Evolutionary conservation across 2,329 filamentous ascomycete species (phyloP), one percentile per base, ranked within the genome.

Genomic region (Pseudogymnoascus sp.): DNA sequence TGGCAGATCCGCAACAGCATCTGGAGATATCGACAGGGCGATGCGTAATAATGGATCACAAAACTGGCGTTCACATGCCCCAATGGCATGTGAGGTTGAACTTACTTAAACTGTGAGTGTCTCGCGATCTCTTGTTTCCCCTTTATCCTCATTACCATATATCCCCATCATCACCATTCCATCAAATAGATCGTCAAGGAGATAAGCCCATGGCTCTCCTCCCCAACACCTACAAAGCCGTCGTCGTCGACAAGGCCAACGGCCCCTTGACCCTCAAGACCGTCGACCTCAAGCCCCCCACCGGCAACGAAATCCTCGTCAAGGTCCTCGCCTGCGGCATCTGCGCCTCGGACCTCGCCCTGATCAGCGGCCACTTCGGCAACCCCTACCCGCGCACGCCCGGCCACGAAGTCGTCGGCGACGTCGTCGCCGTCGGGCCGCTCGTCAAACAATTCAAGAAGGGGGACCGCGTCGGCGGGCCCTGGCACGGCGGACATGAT

Each of bases 321-420:
- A 91, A 91, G 73, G 82, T 90, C 2, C 77, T 86, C 8, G 88
- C 88, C 5, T 90, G 86, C 68, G 89, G 89, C 47, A 82, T 93
- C 60, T 92, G 89, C 74, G 86, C 86, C 72, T 83, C 81, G 0
- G 89, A 91, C 69, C 65, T 75, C 19, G 75, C 73, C 62, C 74
- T 82, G 1, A 77, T 80, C 60, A 57, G 70, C 2, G 84, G 84
- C 23, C 69, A 74, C 4, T 76, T 87, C 47, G 83, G 83, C 10
- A 79, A 83, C 47, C 69, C 79, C 19, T 87, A 83, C 69, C 87
- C 87, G 1, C 80, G 83, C 5, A 75, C 86, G 1, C 85, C 87
- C 0, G 89, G 89, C 21, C 89, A 93, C 74, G 89, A 92, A 73
- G 77, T 88, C 35, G 82, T 92, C 63, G 88, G 89, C 10, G 82